Evolutionary conservation across 2,329 filamentous ascomycete species (phyloP).

Genomic region (Leptoxyphium fumago): DNA sequence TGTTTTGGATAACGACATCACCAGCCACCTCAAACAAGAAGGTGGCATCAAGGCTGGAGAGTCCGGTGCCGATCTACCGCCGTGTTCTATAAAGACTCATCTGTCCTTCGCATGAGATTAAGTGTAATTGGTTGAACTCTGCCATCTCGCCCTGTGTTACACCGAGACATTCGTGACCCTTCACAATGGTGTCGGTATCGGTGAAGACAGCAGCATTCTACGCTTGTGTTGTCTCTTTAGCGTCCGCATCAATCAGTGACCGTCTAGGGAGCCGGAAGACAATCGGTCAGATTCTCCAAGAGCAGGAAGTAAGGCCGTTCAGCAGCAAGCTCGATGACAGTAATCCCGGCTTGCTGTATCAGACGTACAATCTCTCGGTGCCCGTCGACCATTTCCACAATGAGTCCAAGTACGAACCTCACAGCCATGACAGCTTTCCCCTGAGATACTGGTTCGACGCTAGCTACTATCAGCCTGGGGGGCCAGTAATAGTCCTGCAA

Average conservation of each 20-base stretch:
- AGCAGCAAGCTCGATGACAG: constrained; percentile 7
- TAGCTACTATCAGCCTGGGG: constrained; percentile 58
- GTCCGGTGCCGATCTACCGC: too few relatives aligned
- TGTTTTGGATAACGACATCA: too few relatives aligned
- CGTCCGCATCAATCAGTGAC: not conserved
- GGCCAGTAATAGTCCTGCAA: constrained; percentile 65
- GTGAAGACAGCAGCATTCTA: not conserved
- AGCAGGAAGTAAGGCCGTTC: not conserved
- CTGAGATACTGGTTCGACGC: constrained; percentile 77
- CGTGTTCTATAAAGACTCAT: too few relatives aligned
- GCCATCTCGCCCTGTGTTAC: too few relatives aligned
- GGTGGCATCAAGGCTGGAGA: not conserved
- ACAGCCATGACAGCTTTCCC: constrained; percentile 51
- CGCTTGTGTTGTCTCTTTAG: not conserved
- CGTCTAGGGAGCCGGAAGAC: not conserved
- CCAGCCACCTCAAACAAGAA: not conserved
- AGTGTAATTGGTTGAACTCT: too few relatives aligned
- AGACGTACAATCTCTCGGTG: constrained; percentile 37
- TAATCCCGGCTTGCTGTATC: constrained; percentile 27
- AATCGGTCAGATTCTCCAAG: not conserved
- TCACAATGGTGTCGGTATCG: not conserved
- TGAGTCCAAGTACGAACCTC: constrained; percentile 61
- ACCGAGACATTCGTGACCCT: too few relatives aligned
- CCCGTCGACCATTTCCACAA: constrained; percentile 75
- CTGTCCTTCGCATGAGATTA: too few relatives aligned